Evolutionary conservation across 768 basidiomycete genomes (phyloP), one percentile per base, ranked within the genome.

Genomic region (Suillus paluster): DNA sequence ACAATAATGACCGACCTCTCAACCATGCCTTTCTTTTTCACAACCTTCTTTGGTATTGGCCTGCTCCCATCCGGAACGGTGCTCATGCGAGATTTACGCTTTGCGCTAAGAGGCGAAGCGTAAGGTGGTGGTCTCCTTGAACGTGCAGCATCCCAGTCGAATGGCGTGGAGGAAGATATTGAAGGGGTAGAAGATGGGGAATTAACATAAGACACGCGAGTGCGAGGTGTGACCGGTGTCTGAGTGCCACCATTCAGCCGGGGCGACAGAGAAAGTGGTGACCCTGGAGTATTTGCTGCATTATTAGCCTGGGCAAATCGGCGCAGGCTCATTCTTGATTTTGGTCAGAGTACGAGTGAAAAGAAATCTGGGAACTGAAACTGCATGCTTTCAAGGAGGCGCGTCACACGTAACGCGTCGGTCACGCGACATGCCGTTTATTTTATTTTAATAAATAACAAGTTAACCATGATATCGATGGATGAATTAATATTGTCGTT

Each of bases 81-180:
- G 76, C 66, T 80, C 68, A 71, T 82, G 77, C 77, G 73, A 55
- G 64, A 81, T 62, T 69, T 81, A 45, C 77, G 76, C 71, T 82
- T 85, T 56, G 70, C 79, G 56, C 77, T 75, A 8, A 81, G 70
- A 2, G 90, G 90, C 0, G 87, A 86, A 3, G 79, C 80, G 80
- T 90, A 94, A 4, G 92, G 92, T 4, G 92, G 85, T 4, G 90
- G 87, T 63, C 81, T 81, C 55, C 84, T 80, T 1, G 85, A 81
- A n/a, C 89, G 81, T 14, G 87, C 93, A 0, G 93, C 92, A 34
- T 91, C 89, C 93, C 93, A 94, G 77, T 95, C 92, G 68, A 95
- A 95, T 1, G 92, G 90, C 10, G 82, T 74, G 8, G 89, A 88
- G 1, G 90, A 88, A 6, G 92, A 91, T 52, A 90, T 80, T 4